These are phyloP conservation scores for Phylloporus arenicola DNA, from an alignment of 768 basidiomycete species.

Conservation along the genomic window DNA sequence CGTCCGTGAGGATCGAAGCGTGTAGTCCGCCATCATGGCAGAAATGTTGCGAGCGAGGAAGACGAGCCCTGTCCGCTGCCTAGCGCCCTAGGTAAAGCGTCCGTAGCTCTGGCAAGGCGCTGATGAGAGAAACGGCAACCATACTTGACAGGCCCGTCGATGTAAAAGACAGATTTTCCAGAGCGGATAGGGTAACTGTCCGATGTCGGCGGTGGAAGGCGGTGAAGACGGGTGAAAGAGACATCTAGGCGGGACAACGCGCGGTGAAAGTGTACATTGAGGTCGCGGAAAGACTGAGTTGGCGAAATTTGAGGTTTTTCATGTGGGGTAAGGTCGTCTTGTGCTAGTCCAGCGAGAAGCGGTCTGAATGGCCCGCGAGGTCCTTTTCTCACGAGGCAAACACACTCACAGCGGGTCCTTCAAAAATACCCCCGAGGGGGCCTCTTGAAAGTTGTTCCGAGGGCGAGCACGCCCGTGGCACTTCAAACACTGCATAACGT, in stretches of 20 bases:
- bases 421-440: no score
- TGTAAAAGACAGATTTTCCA: conserved; percentile 63
- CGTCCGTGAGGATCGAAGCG: conserved; percentile 40
- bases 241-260: conserved; percentile 56
- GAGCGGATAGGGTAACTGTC: conserved; percentile 6
- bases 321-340: conserved; percentile 36
- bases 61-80: conserved; percentile 44
- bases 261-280: conserved; percentile 40
- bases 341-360: conserved; percentile 29
- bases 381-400: no score
- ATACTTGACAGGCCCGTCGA: conserved; percentile 42
- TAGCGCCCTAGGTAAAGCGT: conserved; percentile 53
- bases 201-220: conserved; percentile 23
- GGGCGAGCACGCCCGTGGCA: no score
- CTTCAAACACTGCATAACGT: no score
- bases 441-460: no score
- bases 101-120: conserved; percentile 37
- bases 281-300: conserved; percentile 46
- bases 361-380: conserved; percentile 44
- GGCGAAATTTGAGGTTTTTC: conserved; percentile 54
- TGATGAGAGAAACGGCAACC: conserved; percentile 39
- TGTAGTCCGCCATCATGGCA: conserved; percentile 50
- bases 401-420: no score
- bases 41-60: conserved; percentile 39
- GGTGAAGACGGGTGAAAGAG: conserved; percentile 56